Evolutionary conservation across 2,329 filamentous ascomycete genomes (phyloP).

Genomic region (Monilinia fructigena): DNA sequence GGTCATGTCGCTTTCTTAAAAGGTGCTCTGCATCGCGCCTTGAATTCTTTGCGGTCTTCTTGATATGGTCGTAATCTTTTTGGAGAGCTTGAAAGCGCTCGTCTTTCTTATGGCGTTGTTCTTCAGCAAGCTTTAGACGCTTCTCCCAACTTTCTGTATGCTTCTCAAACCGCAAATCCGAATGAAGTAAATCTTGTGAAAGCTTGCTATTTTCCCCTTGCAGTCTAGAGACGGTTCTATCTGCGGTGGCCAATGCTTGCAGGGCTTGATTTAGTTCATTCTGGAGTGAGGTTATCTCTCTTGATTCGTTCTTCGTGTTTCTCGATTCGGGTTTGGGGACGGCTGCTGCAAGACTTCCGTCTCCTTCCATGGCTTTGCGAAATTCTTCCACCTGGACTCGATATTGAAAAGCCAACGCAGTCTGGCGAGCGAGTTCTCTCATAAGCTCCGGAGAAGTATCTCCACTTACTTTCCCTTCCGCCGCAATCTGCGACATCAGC

Average conservation of each 20-base stretch:
- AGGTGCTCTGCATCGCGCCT: conserved; percentile 57
- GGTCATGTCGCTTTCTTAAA: conserved; percentile 55
- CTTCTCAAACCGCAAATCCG: conserved; percentile 35
- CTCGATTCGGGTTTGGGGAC: conserved; percentile 53
- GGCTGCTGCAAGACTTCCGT: conserved; percentile 40
- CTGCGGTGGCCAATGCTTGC: conserved; percentile 49
- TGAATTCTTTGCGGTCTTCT: conserved; percentile 52
- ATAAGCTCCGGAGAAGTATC: conserved; percentile 50
- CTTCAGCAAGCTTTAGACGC: conserved; percentile 47
- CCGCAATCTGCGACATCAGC: conserved; percentile 56
- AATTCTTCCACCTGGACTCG: conserved; percentile 59
- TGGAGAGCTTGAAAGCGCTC: conserved; percentile 51
- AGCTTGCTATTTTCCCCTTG: conserved; percentile 38
- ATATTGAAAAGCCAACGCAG: conserved; percentile 57
- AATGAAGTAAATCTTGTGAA: conserved; percentile 34
- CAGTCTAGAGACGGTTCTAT: conserved; percentile 39
- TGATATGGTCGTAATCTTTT: conserved; percentile 54
- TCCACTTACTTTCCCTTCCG: conserved; percentile 41
- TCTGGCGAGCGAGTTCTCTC: conserved; percentile 57
- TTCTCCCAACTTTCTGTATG: conserved; percentile 40
- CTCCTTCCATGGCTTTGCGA: conserved; percentile 50
- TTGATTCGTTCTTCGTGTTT: conserved; percentile 53
- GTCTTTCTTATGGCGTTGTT: conserved; percentile 47
- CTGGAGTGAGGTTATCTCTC: conserved; percentile 51
- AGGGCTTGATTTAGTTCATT: conserved; percentile 55